A percentile compares a stretch with the other conserved stretches of the same genome.
phyloP scores from a whole-genome alignment of 1,284 basidiomycete species.

The Pisolithus thermaeus region DNA sequence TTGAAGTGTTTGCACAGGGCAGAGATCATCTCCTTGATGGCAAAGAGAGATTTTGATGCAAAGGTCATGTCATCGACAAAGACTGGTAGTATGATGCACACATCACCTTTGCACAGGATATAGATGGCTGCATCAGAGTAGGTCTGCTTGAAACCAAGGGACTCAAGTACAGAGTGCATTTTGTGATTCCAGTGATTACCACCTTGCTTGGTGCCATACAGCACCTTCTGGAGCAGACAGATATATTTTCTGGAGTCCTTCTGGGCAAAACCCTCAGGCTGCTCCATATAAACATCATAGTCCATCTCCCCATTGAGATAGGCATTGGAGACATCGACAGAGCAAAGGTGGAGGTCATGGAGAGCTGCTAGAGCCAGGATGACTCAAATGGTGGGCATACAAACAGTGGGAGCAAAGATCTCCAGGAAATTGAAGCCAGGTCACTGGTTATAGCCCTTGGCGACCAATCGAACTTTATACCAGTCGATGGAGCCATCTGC shows the following conservation, averaged over 20 bases:
- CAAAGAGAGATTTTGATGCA: slow-evolving; percentile 3
- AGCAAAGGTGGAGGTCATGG: too few relatives aligned
- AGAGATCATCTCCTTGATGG: slow-evolving; percentile 15
- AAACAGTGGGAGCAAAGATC: too few relatives aligned
- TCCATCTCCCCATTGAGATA: too few relatives aligned
- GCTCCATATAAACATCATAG: background rate
- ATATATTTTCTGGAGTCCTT: slow-evolving; percentile 11
- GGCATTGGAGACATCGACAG: too few relatives aligned
- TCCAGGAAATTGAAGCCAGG: too few relatives aligned
- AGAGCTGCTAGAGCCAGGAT: too few relatives aligned
- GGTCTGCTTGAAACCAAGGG: background rate
- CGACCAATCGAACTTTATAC: too few relatives aligned
- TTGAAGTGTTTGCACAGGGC: slow-evolving; percentile 30
- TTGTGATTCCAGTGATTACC: background rate
- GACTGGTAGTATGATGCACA: slow-evolving; percentile 10
- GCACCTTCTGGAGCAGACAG: slow-evolving; percentile 19
- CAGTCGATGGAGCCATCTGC: too few relatives aligned
- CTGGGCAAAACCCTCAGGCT: slow-evolving; percentile 19
- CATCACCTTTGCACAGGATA: slow-evolving; percentile 4
- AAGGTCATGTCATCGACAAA: slow-evolving; percentile 1
- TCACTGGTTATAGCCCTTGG: too few relatives aligned
- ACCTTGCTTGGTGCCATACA: slow-evolving; percentile 9
- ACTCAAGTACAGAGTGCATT: background rate
- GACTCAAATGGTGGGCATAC: too few relatives aligned
- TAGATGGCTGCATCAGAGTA: background rate